These are phyloP conservation scores for Zygoascus ofunaensis DNA, from an alignment of 805 yeast genomes.

Conservation along the genomic window DNA sequence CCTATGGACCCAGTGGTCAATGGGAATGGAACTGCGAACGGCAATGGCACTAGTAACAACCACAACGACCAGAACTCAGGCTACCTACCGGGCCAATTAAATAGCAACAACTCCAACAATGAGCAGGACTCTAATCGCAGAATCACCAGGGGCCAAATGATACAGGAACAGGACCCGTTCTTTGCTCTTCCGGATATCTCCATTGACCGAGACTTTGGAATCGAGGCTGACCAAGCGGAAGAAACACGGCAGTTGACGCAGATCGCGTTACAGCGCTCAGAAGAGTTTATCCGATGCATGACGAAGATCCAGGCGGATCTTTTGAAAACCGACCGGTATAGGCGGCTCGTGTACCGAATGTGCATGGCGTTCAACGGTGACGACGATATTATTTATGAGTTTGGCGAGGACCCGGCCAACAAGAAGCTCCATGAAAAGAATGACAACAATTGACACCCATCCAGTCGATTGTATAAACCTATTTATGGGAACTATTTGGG, in stretches of 20 bases:
- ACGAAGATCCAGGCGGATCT: constrained; percentile 65
- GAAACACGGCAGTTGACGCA: constrained; percentile 65
- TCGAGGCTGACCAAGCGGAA: constrained; percentile 50
- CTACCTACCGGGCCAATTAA: neutral
- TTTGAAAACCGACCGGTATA: constrained; percentile 67
- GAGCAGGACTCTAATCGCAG: constrained; percentile 16
- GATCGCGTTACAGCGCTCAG: constrained; percentile 71
- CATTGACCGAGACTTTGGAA: constrained; percentile 42
- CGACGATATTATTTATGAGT: constrained; percentile 23
- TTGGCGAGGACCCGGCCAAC: constrained; percentile 9
- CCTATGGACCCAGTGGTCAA: constrained; percentile 40
- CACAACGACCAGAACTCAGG: constrained; percentile 3
- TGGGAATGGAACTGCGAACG: constrained; percentile 20
- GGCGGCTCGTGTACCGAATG: constrained; percentile 68
- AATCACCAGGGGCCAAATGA: constrained; percentile 23
- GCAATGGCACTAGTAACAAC: constrained; percentile 13
- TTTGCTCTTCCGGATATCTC: constrained; percentile 50
- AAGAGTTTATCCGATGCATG: constrained; percentile 77
- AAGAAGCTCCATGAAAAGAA: neutral
- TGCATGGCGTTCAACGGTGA: constrained; percentile 71
- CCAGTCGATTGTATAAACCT: neutral
- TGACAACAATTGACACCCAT: neutral
- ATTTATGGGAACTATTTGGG: neutral
- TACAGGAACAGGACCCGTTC: constrained; percentile 47
- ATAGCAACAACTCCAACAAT: constrained; percentile 6